A percentile compares a stretch with the other conserved stretches of the same genome.
These are phyloP conservation scores for Erigeron philadelphicus DNA, from an alignment of 140 eudicot genomes.

Conservation along the genomic window DNA sequence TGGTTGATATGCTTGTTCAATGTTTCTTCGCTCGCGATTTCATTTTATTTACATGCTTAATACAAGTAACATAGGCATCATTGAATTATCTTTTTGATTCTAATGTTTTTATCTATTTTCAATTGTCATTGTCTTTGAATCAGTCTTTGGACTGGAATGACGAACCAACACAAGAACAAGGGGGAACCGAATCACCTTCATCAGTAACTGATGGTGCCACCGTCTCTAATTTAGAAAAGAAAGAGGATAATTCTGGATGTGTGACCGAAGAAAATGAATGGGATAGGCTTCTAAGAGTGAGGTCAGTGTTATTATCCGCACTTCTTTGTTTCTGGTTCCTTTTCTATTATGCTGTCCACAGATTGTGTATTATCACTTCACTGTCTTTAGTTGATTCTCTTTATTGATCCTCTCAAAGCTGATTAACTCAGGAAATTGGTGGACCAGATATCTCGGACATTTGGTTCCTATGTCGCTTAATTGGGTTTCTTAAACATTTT, in stretches of 20 bases:
- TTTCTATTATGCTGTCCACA: neutral
- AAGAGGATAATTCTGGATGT: constrained; percentile 44
- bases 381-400: neutral
- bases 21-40: neutral
- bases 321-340: neutral
- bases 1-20: neutral
- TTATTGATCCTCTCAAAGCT: neutral
- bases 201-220: constrained; percentile 35
- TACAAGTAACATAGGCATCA: neutral
- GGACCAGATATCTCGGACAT: neutral
- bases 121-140: neutral
- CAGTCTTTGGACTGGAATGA: constrained; percentile 89
- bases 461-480: neutral
- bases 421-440: neutral
- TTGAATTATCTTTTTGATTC: constrained; percentile 14
- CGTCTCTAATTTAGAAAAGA: constrained; percentile 45
- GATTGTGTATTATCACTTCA: neutral
- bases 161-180: constrained; percentile 69
- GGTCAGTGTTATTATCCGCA: constrained; percentile 35
- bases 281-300: constrained; percentile 86
- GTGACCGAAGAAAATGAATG: constrained; percentile 81
- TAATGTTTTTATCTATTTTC: constrained; percentile 9
- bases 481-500: neutral
- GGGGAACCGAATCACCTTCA: constrained; percentile 39
- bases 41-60: neutral